Conservation (phyloP, 495 filamentous ascomycete species). For the Neurospora intermedia region DNA sequence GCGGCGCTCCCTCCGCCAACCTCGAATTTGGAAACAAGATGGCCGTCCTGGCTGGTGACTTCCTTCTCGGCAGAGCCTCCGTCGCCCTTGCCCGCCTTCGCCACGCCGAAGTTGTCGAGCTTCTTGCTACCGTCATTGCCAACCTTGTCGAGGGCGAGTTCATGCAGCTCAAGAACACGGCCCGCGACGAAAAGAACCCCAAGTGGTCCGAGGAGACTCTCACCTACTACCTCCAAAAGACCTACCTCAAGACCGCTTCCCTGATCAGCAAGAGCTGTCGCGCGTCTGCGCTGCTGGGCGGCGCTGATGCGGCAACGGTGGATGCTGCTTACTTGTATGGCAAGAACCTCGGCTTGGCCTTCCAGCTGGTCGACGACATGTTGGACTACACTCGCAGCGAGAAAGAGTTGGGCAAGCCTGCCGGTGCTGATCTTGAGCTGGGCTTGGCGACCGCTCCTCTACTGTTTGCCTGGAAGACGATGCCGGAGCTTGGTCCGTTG, state of each 20-base stretch:
- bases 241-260: conserved; percentile 91
- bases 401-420: conserved; percentile 83
- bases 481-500: conserved; percentile 70
- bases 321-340: conserved; percentile 89
- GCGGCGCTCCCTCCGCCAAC: conserved; percentile 79
- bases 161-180: conserved; percentile 98
- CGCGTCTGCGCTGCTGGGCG: conserved; percentile 76
- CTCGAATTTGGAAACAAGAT: conserved; percentile 96
- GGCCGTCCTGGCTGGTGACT: conserved; percentile 93
- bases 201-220: conserved; percentile 78
- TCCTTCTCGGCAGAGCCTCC: conserved; percentile 83
- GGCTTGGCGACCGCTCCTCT: conserved; percentile 93
- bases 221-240: conserved; percentile 95
- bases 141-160: conserved; percentile 98
- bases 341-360: conserved; percentile 84
- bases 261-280: conserved; percentile 93
- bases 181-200: conserved; percentile 69
- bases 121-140: conserved; percentile 90
- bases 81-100: conserved; percentile 84
- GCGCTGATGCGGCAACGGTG: conserved; percentile 63
- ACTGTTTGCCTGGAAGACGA: conserved; percentile 91
- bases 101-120: conserved; percentile 86
- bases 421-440: conserved; percentile 86
- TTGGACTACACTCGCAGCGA: conserved; percentile 86
- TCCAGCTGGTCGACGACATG: conserved; percentile 98